Evolutionary conservation across 495 filamentous ascomycete genomes (phyloP), one percentile per base, ranked within the genome.

Genomic region (Tuber microsphaerosporum): DNA sequence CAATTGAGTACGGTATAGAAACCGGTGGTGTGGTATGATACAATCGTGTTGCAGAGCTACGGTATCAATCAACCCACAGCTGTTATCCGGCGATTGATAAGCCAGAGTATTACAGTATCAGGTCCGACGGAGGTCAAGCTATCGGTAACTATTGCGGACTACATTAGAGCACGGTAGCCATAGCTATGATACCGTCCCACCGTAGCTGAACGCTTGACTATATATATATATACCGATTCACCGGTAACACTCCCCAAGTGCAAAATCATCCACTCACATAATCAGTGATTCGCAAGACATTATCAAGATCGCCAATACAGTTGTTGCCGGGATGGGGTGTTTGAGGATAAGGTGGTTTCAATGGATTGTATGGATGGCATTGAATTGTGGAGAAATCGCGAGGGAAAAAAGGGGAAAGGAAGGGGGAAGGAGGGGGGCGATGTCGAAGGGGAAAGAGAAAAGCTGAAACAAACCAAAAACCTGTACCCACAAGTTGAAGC

Each of bases 381-480:
- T 65, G 56, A 65, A 65, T 65, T 31, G 56, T 31, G 56, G 56
- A 65, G 56, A 65, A 65, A 65, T 65, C 56, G 14, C 26, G 14
- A 31, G 44, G 73, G 61, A n/a, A 31, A 74, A 69, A 71, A 69
- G 20, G 69, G 71, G 46, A 73, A 74, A 39, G 74, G 65, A 75
- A n/a, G 70, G 37, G 39, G 39, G 39, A 41, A 41, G 39, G 39
- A 41, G 75, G 71, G 48, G 48, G 72, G 69, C 69, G 78, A 70
- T 79, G 70, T 26, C 12, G 26, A 56, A 56, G 51, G 51, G 51
- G 26, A 26, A 8, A 31, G 56, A 31, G 12, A 65, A 17, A 75
- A 79, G 76, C 77, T 79, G 77, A 79, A 79, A 79, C 76, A 68
- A 75, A 73, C 76, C 73, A 79, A 73, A 79, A 78, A 77, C 78